Evolutionary conservation across 192 early-diverging fungal genomes (phyloP).

Genomic region (Kappamyces sp.): DNA sequence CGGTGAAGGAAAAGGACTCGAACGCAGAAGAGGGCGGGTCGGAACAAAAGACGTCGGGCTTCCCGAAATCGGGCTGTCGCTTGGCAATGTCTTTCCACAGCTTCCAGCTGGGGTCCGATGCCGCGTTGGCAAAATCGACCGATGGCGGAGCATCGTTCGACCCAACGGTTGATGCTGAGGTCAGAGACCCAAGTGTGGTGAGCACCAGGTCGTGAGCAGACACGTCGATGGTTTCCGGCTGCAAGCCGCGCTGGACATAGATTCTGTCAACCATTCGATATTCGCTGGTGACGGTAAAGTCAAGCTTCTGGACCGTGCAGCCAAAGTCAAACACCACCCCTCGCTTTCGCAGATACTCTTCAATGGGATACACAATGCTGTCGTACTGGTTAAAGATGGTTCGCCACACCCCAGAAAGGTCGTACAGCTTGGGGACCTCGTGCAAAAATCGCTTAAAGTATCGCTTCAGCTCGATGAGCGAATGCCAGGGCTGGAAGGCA

Average conservation of each 20-base stretch:
- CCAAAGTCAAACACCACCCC: constrained; percentile 22
- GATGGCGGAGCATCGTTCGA: constrained; percentile 8
- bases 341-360: constrained; percentile 14
- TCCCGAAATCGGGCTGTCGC: constrained; percentile 24
- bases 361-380: constrained; percentile 22
- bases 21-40: constrained; percentile 15
- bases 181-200: constrained; percentile 23
- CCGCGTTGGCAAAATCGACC: constrained; percentile 9
- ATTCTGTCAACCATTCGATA: constrained; percentile 24
- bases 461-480: constrained; percentile 29
- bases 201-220: constrained; percentile 23
- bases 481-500: constrained; percentile 36
- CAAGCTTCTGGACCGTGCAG: constrained; percentile 17
- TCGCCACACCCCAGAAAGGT: constrained; percentile 27
- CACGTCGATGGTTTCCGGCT: constrained; percentile 11
- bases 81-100: constrained; percentile 32
- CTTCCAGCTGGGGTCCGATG: constrained; percentile 21
- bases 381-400: constrained; percentile 32
- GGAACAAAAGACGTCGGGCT: constrained; percentile 19
- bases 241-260: constrained; percentile 10
- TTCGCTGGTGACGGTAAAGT: constrained; percentile 17
- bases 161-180: constrained; percentile 23
- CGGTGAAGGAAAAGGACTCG: constrained; percentile 25
- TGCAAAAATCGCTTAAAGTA: constrained; percentile 27
- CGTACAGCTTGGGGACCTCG: constrained; percentile 27